Evolutionary conservation across 2,329 filamentous ascomycete genomes (phyloP), one percentile per base, ranked within the genome.

Genomic region (Nannizzia gypsea): DNA sequence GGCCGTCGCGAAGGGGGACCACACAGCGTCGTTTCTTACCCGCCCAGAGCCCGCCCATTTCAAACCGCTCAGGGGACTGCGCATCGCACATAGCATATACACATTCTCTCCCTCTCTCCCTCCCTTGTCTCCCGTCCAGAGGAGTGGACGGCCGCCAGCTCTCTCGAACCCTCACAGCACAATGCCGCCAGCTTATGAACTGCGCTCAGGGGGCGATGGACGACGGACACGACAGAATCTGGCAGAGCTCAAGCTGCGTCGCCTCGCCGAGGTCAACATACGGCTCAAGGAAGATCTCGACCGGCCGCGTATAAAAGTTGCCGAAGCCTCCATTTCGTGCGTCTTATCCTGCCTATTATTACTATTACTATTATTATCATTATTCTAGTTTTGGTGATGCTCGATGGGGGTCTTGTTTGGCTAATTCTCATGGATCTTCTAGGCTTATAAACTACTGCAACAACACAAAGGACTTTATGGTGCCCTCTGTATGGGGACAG

Each of bases 371-470:
- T n/a, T n/a, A n/a, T n/a, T n/a, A n/a, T n/a, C n/a, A n/a, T n/a
- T n/a, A n/a, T n/a, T n/a, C n/a, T n/a, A n/a, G n/a, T n/a, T n/a
- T n/a, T n/a, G n/a, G 6, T 17, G 4, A 42, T 3, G 9, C 31
- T 36, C 31, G 38, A 42, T n/a, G n/a, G n/a, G n/a, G n/a, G n/a
- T n/a, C n/a, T n/a, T n/a, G n/a, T n/a, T n/a, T n/a, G 38, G 13
- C n/a, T 17, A 42, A 17, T 42, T 8, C 15, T 1, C 38, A 17
- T 36, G 58, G 26, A 9, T 38, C n/a, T 44, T 61, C 65, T 71
- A 99, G 93, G 75, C 88, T 97, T 74, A 97, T 97, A 74, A 89
- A 90, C 68, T 97, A 97, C 79, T 97, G 92, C 77, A 95, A 95
- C 76, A 91, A 89, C 76, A 96, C 93, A 68, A 88, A 92, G 76